These are phyloP conservation scores for Daldinia grandis DNA, from an alignment of 495 filamentous ascomycete genomes.

Conservation along the genomic window DNA sequence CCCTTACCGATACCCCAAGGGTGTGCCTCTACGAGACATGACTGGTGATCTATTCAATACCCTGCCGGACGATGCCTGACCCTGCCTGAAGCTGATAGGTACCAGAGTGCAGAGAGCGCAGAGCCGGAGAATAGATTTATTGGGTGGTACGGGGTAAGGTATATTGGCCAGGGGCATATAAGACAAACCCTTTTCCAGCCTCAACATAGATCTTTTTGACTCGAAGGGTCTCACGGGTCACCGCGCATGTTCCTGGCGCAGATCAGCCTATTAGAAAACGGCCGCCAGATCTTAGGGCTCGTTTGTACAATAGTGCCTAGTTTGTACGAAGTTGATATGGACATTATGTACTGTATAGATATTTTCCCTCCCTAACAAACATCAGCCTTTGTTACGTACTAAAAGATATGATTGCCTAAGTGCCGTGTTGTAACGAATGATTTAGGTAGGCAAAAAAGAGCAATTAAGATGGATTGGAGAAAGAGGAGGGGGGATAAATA, in stretches of 20 bases:
- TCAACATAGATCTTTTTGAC: constrained; percentile 27
- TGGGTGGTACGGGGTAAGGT: constrained; percentile 34
- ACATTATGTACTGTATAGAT: constrained; percentile 1
- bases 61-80: constrained; percentile 6
- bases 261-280: constrained; percentile 27
- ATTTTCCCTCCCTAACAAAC: neutral
- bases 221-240: constrained; percentile 35
- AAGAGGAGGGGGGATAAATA: constrained; percentile 7
- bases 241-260: constrained; percentile 33
- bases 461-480: constrained; percentile 4
- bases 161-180: constrained; percentile 38
- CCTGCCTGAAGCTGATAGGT: constrained; percentile 16
- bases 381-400: constrained; percentile 21
- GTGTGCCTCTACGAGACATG: constrained; percentile 33
- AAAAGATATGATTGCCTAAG: neutral
- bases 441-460: constrained; percentile 10
- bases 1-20: constrained; percentile 37
- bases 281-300: constrained; percentile 20
- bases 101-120: constrained; percentile 21
- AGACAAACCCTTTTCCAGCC: constrained; percentile 39
- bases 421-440: neutral
- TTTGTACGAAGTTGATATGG: constrained; percentile 7
- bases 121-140: constrained; percentile 33
- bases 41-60: constrained; percentile 20
- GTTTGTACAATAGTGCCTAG: constrained; percentile 19